Evolutionary conservation across 2,329 filamentous ascomycete species (phyloP).

Genomic region (Juglanconis sp.): DNA sequence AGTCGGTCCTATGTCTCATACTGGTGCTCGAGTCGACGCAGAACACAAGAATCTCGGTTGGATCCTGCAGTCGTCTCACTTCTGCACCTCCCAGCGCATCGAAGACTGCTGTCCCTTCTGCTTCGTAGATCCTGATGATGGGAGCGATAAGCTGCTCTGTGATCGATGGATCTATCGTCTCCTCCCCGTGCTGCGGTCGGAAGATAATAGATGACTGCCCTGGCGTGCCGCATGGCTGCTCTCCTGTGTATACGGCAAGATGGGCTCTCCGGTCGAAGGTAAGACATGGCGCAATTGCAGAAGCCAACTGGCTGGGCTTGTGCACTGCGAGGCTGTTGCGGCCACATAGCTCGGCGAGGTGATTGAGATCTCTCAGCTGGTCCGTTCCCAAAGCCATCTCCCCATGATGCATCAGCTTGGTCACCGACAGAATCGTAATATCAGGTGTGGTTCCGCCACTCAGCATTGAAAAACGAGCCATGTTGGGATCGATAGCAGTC

Average conservation of each 20-base stretch:
- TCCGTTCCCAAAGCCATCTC: neutral
- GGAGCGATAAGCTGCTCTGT: slow-evolving; percentile 5
- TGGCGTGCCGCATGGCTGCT: neutral
- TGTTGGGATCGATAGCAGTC: too few relatives aligned
- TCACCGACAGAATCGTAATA: too few relatives aligned
- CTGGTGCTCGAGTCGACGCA: slow-evolving; percentile 4
- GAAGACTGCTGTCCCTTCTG: slow-evolving; percentile 1
- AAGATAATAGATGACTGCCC: slow-evolving; percentile 3
- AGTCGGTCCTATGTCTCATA: neutral
- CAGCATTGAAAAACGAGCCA: too few relatives aligned
- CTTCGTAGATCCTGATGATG: neutral
- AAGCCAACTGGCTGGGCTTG: neutral
- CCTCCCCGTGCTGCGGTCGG: slow-evolving; percentile 6
- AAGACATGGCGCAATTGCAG: slow-evolving; percentile 5
- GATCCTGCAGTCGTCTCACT: slow-evolving; percentile 1
- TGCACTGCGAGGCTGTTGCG: neutral
- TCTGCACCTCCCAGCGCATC: neutral
- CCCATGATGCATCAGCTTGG: too few relatives aligned
- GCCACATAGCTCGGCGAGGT: neutral
- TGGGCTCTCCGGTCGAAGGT: slow-evolving; percentile 6
- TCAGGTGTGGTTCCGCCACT: too few relatives aligned
- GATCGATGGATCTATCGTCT: slow-evolving; percentile 4
- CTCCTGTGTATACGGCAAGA: slow-evolving; percentile 6
- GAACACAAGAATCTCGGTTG: slow-evolving; percentile 3
- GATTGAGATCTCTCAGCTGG: neutral